Evolutionary conservation across 129 eudicot species (phyloP), one percentile per base, ranked within the genome.

Genomic region (Silybum marianum): DNA sequence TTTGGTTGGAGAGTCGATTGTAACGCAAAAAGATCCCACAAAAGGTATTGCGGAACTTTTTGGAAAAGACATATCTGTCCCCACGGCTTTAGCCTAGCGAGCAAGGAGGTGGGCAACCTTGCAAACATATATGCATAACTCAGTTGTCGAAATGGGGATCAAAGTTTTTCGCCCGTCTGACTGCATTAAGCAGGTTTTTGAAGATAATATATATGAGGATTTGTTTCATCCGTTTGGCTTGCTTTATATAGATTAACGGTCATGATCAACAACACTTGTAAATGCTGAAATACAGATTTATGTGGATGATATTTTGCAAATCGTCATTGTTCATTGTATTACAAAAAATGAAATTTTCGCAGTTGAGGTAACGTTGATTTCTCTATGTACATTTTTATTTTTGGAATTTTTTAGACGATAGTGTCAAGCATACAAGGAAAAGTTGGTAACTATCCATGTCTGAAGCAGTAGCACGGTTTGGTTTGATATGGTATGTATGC

Each of bases 1-100:
- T 19, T 79, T 95, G 87, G 99, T 95, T 40, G 99, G 99, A 48
- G 99, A 95, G 71, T 93, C 99, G 1, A 74, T 95, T 63, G 98
- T 95, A 84, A 95, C 89, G 77, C 89, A 93, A 84, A 75, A 79
- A 58, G 93, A 95, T 83, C 98, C 97, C 30, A 65, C 91, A 9
- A 48, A 78, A 71, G 99, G 95, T 40, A 93, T 95, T 14, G 73
- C 91, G 39, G 80, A 84, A 71, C 99, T 95, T 80, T 95, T 88
- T 75, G 99, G 99, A 51, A 91, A 87, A 88, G 92, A 88, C 79
- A 88, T 95, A 36, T 88, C 96, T 22, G 66, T 2, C 66, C 63
- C 63, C 19, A 18, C 63, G 7, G 63, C 63, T 51, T 51, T 51
- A 18, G 63, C 63, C 22, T 51, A 51, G 63, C 8, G 8, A 5